These are phyloP conservation scores for Leccinum subtestaceum DNA, from an alignment of 768 basidiomycete genomes.

Conservation along the genomic window DNA sequence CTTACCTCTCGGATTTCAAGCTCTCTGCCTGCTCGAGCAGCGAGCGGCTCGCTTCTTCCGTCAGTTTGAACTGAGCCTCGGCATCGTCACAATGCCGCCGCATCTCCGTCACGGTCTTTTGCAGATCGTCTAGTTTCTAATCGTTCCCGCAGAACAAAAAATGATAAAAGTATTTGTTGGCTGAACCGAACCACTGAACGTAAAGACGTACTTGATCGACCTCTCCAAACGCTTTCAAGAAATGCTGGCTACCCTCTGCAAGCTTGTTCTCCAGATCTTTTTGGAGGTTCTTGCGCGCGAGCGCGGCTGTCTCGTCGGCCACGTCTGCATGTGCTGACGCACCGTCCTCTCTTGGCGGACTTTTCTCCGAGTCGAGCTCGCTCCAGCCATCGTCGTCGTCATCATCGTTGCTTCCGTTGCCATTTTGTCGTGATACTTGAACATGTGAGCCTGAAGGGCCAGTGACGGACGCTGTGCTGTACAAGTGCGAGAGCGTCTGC, in stretches of 20 bases:
- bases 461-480: conserved; percentile 37
- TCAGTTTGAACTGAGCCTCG: conserved; percentile 68
- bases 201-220: conserved; percentile 75
- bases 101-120: conserved; percentile 79
- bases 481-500: conserved; percentile 78
- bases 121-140: conserved; percentile 82
- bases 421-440: conserved; percentile 19
- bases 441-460: background rate
- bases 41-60: conserved; percentile 72
- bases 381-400: conserved; percentile 29
- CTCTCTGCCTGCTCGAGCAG: conserved; percentile 82
- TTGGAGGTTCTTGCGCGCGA: conserved; percentile 75
- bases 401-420: conserved; percentile 23
- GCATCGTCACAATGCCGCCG: conserved; percentile 73
- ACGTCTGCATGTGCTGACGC: conserved; percentile 26
- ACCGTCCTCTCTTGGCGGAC: conserved; percentile 8
- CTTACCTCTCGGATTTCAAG: conserved; percentile 69
- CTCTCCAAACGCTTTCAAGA: conserved; percentile 80
- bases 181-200: background rate
- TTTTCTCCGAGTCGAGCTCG: conserved; percentile 15
- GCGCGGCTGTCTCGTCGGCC: conserved; percentile 63
- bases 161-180: background rate
- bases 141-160: background rate
- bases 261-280: conserved; percentile 84
- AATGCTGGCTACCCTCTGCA: conserved; percentile 76